Conservation (phyloP, 768 basidiomycete species). For the Solioccasus polychromus region DNA sequence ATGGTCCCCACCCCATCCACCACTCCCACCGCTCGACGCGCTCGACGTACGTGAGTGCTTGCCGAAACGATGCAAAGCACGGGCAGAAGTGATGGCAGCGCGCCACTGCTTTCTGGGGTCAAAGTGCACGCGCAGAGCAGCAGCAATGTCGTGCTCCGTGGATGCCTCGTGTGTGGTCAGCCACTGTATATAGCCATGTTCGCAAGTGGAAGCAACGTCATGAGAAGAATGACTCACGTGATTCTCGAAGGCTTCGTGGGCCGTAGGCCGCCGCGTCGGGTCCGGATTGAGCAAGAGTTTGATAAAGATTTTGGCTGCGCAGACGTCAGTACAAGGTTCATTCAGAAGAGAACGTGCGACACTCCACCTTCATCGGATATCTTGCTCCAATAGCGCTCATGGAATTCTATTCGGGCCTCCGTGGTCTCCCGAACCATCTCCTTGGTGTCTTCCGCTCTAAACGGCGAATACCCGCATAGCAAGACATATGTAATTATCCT, state of each 20-base stretch:
- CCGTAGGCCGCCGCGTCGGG: conserved; percentile 68
- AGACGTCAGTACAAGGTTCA: not conserved
- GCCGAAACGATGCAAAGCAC: conserved; percentile 35
- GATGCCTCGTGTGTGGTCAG: conserved; percentile 63
- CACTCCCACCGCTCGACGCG: conserved; percentile 31
- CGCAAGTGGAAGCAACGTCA: not conserved
- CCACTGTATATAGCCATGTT: conserved; percentile 50
- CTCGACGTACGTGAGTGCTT: conserved; percentile 26
- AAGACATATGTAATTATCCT: conserved; percentile 95
- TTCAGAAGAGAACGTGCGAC: not conserved
- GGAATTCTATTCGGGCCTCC: conserved; percentile 82
- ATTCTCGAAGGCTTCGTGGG: conserved; percentile 64
- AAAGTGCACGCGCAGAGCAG: conserved; percentile 80
- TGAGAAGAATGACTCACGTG: conserved; percentile 54
- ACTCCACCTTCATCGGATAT: conserved; percentile 68
- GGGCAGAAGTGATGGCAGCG: conserved; percentile 57
- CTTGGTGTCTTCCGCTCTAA: conserved; percentile 77
- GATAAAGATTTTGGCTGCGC: conserved; percentile 82
- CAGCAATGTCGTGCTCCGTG: conserved; percentile 69
- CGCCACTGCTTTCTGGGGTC: conserved; percentile 73
- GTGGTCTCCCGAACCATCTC: conserved; percentile 83
- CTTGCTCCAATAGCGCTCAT: conserved; percentile 93
- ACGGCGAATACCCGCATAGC: conserved; percentile 93
- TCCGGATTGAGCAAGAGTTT: conserved; percentile 66
- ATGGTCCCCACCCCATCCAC: conserved; percentile 37